A percentile compares a stretch with the other conserved stretches of the same genome.
Conservation (phyloP, 208 protist species). For the Acanthamoeba divionensis region DNA sequence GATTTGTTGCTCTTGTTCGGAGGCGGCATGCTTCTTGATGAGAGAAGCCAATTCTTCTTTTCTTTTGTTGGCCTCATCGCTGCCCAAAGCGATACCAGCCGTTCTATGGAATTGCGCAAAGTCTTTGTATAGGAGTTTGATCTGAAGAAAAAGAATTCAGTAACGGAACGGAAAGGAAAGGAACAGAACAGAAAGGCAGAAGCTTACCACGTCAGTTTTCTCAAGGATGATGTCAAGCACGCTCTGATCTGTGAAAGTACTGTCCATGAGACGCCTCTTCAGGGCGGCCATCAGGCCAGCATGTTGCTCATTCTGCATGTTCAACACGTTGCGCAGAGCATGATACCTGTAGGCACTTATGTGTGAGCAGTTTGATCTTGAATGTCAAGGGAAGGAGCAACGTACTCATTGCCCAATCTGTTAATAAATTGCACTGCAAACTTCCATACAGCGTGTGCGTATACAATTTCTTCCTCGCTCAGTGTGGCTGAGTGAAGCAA, state of each 20-base stretch:
- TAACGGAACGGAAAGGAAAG: no score
- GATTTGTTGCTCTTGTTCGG: constrained; percentile 81
- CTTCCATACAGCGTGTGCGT: constrained; percentile 70
- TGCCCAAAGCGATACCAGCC: background rate
- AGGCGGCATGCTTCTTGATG: constrained; percentile 82
- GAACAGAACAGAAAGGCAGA: background rate
- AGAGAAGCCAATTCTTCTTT: constrained; percentile 74
- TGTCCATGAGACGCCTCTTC: constrained; percentile 84
- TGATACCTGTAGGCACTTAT: background rate
- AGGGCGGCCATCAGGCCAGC: constrained; percentile 86
- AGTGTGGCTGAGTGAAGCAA: constrained; percentile 35
- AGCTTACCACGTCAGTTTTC: constrained; percentile 82
- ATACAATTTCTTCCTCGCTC: constrained; percentile 64
- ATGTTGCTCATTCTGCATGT: constrained; percentile 69
- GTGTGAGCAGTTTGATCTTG: background rate
- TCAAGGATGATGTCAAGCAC: constrained; percentile 81
- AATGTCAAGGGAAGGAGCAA: no score
- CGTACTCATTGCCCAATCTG: constrained; percentile 74
- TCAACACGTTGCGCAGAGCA: background rate
- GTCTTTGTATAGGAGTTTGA: constrained; percentile 88
- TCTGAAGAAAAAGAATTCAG: background rate
- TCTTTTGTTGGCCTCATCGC: background rate
- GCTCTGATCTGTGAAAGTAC: constrained; percentile 88
- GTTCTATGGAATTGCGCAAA: constrained; percentile 81
- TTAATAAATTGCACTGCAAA: constrained; percentile 83